phyloP scores from a whole-genome alignment of 768 basidiomycete species.

The Thelephora aurantiotincta region DNA sequence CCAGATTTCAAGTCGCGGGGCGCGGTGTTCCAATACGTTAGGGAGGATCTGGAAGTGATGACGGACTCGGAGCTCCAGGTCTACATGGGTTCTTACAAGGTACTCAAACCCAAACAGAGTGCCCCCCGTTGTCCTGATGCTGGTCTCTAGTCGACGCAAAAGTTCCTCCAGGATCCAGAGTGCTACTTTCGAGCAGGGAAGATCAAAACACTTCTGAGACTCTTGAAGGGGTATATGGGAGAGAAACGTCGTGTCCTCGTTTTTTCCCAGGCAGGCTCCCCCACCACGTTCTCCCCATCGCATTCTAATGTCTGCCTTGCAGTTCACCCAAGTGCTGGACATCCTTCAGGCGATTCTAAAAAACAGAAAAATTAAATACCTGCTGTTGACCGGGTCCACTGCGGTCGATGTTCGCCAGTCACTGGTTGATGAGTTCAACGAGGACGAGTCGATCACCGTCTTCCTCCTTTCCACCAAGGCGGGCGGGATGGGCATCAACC shows the following conservation, averaged over 20 bases:
- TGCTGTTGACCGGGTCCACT: conserved; percentile 84
- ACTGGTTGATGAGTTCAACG: conserved; percentile 90
- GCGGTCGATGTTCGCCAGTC: conserved; percentile 88
- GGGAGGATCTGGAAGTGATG: conserved; percentile 98
- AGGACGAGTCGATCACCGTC: conserved; percentile 70
- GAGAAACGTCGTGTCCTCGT: conserved; percentile 77
- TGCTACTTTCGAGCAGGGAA: conserved; percentile 87
- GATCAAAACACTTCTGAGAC: conserved; percentile 53
- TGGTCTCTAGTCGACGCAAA: conserved; percentile 45
- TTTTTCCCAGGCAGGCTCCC: conserved; percentile 71
- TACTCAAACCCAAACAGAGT: conserved; percentile 18
- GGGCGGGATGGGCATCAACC: conserved; percentile 92
- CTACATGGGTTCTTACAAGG: conserved; percentile 81
- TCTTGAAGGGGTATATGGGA: conserved; percentile 51
- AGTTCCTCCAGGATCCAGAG: conserved; percentile 56
- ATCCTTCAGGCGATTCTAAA: conserved; percentile 79
- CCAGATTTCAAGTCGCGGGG: conserved; percentile 81
- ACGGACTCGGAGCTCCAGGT: conserved; percentile 90
- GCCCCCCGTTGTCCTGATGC: background rate
- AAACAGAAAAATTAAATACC: conserved; percentile 55
- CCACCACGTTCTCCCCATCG: background rate
- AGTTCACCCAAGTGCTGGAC: conserved; percentile 96
- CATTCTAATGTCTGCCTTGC: conserved; percentile 2
- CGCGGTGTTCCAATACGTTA: conserved; percentile 70
- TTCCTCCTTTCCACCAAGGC: conserved; percentile 90